Evolutionary conservation across 805 yeast genomes (phyloP).

Genomic region (Ogataea corticis): DNA sequence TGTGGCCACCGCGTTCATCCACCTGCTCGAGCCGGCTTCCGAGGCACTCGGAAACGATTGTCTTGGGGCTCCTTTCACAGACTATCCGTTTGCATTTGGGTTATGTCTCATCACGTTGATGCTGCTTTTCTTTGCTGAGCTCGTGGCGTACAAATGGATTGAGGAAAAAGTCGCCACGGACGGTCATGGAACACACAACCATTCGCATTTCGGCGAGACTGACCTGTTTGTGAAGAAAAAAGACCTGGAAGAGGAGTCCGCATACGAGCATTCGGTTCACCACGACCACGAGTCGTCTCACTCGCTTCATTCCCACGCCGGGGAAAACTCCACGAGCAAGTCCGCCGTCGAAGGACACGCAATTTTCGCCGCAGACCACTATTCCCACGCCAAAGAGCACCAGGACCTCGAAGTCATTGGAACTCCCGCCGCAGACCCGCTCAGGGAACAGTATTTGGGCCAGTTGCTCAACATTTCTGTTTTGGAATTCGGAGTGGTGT

Average conservation of each 20-base stretch:
- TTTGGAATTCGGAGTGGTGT: slow-evolving; percentile 76
- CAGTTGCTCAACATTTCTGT: slow-evolving; percentile 58
- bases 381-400: slow-evolving; percentile 41
- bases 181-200: slow-evolving; percentile 38
- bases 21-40: slow-evolving; percentile 67
- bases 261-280: background rate
- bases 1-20: slow-evolving; percentile 79
- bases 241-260: slow-evolving; percentile 10
- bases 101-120: slow-evolving; percentile 52
- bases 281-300: background rate
- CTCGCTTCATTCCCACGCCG: background rate
- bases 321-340: too few species aligned
- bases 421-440: slow-evolving; percentile 36
- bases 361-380: slow-evolving; percentile 32
- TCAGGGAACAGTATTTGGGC: slow-evolving; percentile 43
- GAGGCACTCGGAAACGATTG: slow-evolving; percentile 58
- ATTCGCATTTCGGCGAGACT: slow-evolving; percentile 57
- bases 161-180: slow-evolving; percentile 33
- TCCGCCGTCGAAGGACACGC: too few species aligned
- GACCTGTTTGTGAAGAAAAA: slow-evolving; percentile 18
- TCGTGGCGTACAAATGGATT: slow-evolving; percentile 47
- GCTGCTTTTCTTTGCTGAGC: slow-evolving; percentile 52
- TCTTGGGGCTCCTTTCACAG: slow-evolving; percentile 57
- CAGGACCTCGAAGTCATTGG: slow-evolving; percentile 46
- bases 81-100: slow-evolving; percentile 57